phyloP scores from a whole-genome alignment of 306 rosid genomes.

The Geum urbanum region DNA sequence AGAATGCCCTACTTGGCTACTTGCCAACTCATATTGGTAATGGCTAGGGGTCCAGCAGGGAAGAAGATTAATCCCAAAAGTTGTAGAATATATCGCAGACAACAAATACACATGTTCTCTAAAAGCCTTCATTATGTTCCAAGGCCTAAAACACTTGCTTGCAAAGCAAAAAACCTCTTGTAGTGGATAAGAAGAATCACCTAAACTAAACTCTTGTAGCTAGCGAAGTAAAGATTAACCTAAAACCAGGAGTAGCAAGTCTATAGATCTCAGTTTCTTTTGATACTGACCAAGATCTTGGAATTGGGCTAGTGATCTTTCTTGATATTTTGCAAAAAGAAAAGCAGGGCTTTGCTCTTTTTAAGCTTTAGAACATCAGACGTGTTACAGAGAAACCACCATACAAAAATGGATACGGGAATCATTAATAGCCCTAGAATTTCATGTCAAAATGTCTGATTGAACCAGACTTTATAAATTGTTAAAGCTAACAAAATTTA shows the following conservation, averaged over 20 bases:
- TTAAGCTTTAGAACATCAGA: neutral
- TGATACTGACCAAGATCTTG: neutral
- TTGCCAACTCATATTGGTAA: neutral
- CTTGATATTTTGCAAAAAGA: constrained; percentile 10
- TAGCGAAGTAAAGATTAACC: neutral
- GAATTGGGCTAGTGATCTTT: neutral
- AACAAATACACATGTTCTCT: neutral
- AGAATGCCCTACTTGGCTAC: too few relatives aligned
- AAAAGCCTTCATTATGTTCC: neutral
- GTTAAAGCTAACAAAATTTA: too few relatives aligned
- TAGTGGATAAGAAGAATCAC: constrained; percentile 1
- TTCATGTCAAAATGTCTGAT: too few relatives aligned
- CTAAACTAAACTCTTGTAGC: neutral
- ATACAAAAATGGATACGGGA: too few relatives aligned
- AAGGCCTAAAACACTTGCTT: constrained; percentile 5
- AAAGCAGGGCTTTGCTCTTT: neutral
- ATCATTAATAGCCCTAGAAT: too few relatives aligned
- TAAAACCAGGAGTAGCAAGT: neutral
- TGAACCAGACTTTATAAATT: too few relatives aligned
- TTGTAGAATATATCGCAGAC: neutral
- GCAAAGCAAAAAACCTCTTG: neutral
- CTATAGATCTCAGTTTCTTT: constrained; percentile 4
- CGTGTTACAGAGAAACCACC: too few relatives aligned
- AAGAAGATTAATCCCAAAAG: neutral
- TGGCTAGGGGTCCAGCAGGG: neutral